Base-by-base conservation (phyloP, 768 basidiomycete genomes). In the Agaricus subrufescens region DNA sequence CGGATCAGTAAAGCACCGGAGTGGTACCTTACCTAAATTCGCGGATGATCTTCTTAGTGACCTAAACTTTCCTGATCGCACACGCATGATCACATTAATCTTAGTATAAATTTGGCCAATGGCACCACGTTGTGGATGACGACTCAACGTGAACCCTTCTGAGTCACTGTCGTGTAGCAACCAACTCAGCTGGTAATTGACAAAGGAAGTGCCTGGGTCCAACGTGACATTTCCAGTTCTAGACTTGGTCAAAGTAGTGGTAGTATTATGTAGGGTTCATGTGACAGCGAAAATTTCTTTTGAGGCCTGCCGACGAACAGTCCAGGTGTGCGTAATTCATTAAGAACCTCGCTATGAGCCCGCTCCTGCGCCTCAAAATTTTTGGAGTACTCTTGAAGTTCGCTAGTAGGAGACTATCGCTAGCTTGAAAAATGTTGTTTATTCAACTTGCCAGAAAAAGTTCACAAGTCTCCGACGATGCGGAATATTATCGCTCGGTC, bases 261-360 rank as follows among this genome's bases (percentile, higher is more conserved):
- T 11, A 34, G 34, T 11, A 34, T 34, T 11, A 7, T 54, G 37
- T 25, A 53, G 30, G 23, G 26, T 27, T 43, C 34, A 11, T 29
- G n/a, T 49, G 54, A 56, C 54, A 56, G 54, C 54, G 54, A 56
- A 49, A 56, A 56, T 56, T n/a, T n/a, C 19, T 26, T 15, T 12
- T 19, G 19, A 37, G 26, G 5, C 26, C 34, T n/a, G 49, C 12
- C 30, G 49, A 19, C 19, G 19, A 19, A 39, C 15, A 25, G 26
- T n/a, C n/a, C 14, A 25, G 38, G 7, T 6, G 37, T 23, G 49
- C 10, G 34, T 2, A 25, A 25, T 23, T 23, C 45, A 26, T 29
- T 10, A 46, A n/a, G 19, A 25, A 46, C 5, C 25, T 34, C 19
- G 19, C 19, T 19, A 19, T 19, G 19, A 19, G 19, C 19, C 19